A percentile compares a stretch with the other conserved stretches of the same genome.
Conservation (phyloP, 495 filamentous ascomycete genomes). For the Aspergillus ellipticus region DNA sequence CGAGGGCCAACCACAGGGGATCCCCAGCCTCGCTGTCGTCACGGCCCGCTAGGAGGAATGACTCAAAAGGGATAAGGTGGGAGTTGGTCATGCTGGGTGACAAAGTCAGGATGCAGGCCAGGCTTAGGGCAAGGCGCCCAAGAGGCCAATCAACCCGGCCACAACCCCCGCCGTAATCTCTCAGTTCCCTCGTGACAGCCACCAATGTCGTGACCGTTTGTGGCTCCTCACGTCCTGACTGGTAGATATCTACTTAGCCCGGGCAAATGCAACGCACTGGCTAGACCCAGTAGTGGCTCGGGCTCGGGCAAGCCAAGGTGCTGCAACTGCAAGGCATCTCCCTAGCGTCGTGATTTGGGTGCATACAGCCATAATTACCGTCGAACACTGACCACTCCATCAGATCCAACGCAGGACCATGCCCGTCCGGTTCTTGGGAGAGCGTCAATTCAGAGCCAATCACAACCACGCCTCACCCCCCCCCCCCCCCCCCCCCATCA, state of each 20-base stretch:
- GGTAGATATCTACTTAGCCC: neutral
- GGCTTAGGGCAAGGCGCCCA: neutral
- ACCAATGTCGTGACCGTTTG: neutral
- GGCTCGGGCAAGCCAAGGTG: neutral
- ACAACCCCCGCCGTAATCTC: constrained; percentile 13
- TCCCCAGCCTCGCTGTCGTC: neutral
- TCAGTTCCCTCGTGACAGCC: constrained; percentile 5
- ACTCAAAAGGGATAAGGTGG: constrained; percentile 1
- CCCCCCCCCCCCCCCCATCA: neutral
- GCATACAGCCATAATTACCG: constrained; percentile 14
- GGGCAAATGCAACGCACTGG: constrained; percentile 1
- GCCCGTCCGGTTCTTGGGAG: neutral
- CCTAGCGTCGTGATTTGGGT: constrained; percentile 18
- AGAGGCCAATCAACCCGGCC: constrained; percentile 9
- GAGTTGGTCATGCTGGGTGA: neutral
- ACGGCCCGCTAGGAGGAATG: constrained; percentile 5
- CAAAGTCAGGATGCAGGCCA: neutral
- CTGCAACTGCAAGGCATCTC: constrained; percentile 3
- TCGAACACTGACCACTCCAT: neutral
- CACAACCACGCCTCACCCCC: neutral
- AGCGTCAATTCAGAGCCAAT: constrained; percentile 9
- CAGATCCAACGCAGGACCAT: neutral
- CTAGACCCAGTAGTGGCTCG: neutral
- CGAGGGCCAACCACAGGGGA: neutral
- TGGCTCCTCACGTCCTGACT: neutral